phyloP scores from a whole-genome alignment of 768 basidiomycete species.

The Leccinum broughii region DNA sequence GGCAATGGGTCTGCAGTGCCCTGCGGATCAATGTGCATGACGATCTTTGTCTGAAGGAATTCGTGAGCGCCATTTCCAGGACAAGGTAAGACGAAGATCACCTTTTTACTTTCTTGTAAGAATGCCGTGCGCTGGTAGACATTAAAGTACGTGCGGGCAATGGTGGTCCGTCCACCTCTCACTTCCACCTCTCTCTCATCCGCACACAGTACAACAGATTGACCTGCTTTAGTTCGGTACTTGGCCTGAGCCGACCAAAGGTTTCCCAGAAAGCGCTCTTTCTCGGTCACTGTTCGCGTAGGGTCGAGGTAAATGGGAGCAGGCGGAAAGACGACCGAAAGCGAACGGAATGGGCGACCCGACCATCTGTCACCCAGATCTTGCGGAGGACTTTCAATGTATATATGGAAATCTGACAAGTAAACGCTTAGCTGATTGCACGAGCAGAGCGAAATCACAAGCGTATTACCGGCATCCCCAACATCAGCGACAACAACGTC shows the following conservation, averaged over 20 bases:
- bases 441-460: neutral
- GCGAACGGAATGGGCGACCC: slow-evolving; percentile 78
- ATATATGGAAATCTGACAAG: slow-evolving; percentile 78
- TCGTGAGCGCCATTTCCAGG: slow-evolving; percentile 10
- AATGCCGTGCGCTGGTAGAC: slow-evolving; percentile 83
- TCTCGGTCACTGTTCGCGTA: slow-evolving; percentile 60
- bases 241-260: slow-evolving; percentile 87
- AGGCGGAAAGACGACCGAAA: slow-evolving; percentile 78
- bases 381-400: slow-evolving; percentile 77
- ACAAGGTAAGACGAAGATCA: slow-evolving; percentile 30
- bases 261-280: slow-evolving; percentile 83
- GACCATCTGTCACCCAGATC: slow-evolving; percentile 88
- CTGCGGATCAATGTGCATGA: slow-evolving; percentile 79
- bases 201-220: slow-evolving; percentile 69
- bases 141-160: slow-evolving; percentile 86
- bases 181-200: slow-evolving; percentile 78
- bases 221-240: slow-evolving; percentile 69
- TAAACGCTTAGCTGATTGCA: slow-evolving; percentile 10
- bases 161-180: slow-evolving; percentile 56
- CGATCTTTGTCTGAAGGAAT: slow-evolving; percentile 71
- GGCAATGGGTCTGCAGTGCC: slow-evolving; percentile 78
- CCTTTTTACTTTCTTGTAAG: slow-evolving; percentile 78
- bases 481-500: slow-evolving; percentile 84
- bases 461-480: slow-evolving; percentile 74
- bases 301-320: slow-evolving; percentile 66